phyloP scores from a whole-genome alignment of 768 basidiomycete genomes.

The Mrakia gelida region DNA sequence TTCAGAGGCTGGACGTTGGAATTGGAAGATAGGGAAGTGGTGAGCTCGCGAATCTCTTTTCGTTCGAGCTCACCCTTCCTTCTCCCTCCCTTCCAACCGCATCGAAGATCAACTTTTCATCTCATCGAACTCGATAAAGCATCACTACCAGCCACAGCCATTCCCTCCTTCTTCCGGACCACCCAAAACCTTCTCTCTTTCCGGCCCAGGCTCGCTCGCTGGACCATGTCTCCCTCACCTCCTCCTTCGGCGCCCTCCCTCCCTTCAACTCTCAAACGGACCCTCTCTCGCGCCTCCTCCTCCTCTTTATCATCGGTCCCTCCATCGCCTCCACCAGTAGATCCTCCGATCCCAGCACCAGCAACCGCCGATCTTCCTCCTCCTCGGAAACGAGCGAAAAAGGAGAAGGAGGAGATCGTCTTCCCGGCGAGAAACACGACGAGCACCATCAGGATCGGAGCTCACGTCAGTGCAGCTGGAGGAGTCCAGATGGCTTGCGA shows the following conservation, averaged over 20 bases:
- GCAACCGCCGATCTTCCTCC: not conserved
- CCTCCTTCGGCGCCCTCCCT: not conserved
- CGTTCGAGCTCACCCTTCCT: too few relatives aligned
- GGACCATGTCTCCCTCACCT: not conserved
- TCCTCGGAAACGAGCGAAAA: not conserved
- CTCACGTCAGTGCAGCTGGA: constrained; percentile 75
- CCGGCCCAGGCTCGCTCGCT: too few relatives aligned
- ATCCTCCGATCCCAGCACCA: not conserved
- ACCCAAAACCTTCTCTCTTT: too few relatives aligned
- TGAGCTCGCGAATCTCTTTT: too few relatives aligned
- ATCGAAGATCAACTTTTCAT: too few relatives aligned
- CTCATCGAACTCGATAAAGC: too few relatives aligned
- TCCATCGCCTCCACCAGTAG: not conserved
- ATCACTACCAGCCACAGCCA: too few relatives aligned
- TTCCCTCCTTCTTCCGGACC: too few relatives aligned
- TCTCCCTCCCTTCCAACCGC: too few relatives aligned
- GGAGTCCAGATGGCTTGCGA: constrained; percentile 69
- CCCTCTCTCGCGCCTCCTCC: not conserved
- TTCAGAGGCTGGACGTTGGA: too few relatives aligned
- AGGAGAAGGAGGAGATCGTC: not conserved
- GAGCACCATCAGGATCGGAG: constrained; percentile 53
- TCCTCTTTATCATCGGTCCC: not conserved
- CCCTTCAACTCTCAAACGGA: constrained; percentile 2
- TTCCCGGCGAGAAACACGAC: constrained; percentile 17
- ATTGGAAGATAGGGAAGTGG: too few relatives aligned